A percentile compares a stretch with the other conserved stretches of the same genome.
Conservation (phyloP, 2,329 filamentous ascomycete genomes). For the Aspergillus unguis region DNA sequence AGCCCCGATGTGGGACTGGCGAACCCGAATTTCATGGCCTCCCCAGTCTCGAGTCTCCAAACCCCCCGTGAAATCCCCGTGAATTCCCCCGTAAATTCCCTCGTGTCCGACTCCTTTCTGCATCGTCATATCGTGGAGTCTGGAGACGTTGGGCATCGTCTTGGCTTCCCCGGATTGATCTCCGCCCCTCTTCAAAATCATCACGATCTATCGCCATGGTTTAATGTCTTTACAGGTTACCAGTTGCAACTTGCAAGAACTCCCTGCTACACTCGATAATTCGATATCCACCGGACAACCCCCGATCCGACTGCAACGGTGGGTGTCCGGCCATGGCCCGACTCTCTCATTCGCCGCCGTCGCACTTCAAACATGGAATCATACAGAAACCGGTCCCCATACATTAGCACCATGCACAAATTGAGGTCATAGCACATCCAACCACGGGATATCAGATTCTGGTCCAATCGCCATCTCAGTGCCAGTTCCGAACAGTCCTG, state of each 20-base stretch:
- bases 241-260: too few relatives aligned
- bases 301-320: neutral
- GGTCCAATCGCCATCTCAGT: neutral
- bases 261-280: neutral
- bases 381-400: too few relatives aligned
- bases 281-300: neutral
- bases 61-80: slow-evolving; percentile 8
- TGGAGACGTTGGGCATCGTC: neutral
- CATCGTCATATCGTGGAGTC: neutral
- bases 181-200: neutral
- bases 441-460: neutral
- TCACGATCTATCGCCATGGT: neutral
- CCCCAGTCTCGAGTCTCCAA: neutral
- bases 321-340: neutral
- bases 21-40: neutral
- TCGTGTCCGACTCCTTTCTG: slow-evolving; percentile 4
- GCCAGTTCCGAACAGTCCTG: neutral
- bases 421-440: slow-evolving; percentile 1
- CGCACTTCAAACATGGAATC: neutral
- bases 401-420: neutral
- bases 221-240: too few relatives aligned
- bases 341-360: neutral
- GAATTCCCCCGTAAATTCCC: slow-evolving; percentile 3
- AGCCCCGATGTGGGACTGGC: slow-evolving; percentile 20
- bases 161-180: slow-evolving; percentile 1